These are phyloP conservation scores for Sedum album DNA, from an alignment of 164 flowering plant genomes.

Conservation along the genomic window DNA sequence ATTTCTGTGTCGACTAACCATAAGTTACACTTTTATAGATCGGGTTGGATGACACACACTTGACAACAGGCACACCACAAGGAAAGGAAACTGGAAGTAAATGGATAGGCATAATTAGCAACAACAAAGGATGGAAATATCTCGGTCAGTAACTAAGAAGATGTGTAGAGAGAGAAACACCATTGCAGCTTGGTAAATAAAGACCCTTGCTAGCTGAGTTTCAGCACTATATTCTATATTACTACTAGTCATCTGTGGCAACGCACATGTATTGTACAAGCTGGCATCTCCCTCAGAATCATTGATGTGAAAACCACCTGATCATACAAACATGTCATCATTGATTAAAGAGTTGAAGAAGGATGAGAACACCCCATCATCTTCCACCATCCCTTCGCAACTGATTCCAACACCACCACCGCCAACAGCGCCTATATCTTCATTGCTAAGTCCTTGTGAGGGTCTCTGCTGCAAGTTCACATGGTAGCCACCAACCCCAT, in stretches of 20 bases:
- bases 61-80: neutral
- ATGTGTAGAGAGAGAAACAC: neutral
- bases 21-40: neutral
- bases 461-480: constrained; percentile 3
- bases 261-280: too few relatives aligned
- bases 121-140: neutral
- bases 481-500: constrained; percentile 3
- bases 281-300: neutral
- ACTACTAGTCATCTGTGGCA: too few relatives aligned
- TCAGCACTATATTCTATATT: too few relatives aligned
- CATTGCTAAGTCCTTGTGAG: neutral
- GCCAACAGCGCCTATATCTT: neutral
- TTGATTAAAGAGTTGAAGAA: constrained; percentile 33
- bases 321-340: constrained; percentile 18
- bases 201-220: too few relatives aligned
- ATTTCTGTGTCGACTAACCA: neutral
- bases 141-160: neutral
- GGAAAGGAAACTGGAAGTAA: neutral
- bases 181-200: too few relatives aligned
- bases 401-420: neutral
- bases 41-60: neutral
- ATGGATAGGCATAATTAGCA: neutral
- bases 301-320: neutral
- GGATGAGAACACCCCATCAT: constrained; percentile 28
- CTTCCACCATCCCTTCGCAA: constrained; percentile 7